A percentile compares a stretch with the other conserved stretches of the same genome.
Conservation (phyloP, 345 rosid species). For the Sonneratia alba region DNA sequence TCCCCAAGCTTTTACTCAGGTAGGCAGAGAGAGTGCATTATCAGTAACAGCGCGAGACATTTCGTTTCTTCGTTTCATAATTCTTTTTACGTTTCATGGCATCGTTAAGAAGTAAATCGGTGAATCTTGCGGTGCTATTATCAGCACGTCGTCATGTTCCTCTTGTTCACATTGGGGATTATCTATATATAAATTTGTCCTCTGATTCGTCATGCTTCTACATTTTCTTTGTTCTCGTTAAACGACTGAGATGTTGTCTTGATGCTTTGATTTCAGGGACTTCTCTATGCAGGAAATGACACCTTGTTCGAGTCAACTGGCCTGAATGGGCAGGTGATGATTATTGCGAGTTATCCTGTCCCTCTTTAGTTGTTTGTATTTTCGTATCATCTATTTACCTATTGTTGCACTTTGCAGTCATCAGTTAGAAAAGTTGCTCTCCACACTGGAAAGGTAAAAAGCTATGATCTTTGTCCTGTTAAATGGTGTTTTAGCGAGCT, state of each 20-base stretch:
- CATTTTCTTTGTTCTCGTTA: background rate
- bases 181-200: background rate
- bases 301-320: conserved; percentile 87
- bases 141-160: background rate
- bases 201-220: background rate
- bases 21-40: background rate
- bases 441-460: conserved; percentile 64
- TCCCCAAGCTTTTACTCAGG: conserved; percentile 67
- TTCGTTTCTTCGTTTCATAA: background rate
- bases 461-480: background rate
- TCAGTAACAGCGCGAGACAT: background rate
- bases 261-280: conserved; percentile 46
- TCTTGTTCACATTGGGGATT: background rate
- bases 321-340: conserved; percentile 37
- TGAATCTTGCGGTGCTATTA: background rate
- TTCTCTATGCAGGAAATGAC: conserved; percentile 63
- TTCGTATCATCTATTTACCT: background rate
- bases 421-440: conserved; percentile 73
- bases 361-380: background rate
- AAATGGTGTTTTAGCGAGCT: background rate
- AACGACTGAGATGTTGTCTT: background rate
- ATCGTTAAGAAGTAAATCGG: background rate
- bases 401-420: conserved; percentile 37
- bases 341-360: background rate
- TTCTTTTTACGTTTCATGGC: background rate